phyloP scores from a whole-genome alignment of 371 early-diverging fungal genomes.

The Lichtheimia ornata region DNA sequence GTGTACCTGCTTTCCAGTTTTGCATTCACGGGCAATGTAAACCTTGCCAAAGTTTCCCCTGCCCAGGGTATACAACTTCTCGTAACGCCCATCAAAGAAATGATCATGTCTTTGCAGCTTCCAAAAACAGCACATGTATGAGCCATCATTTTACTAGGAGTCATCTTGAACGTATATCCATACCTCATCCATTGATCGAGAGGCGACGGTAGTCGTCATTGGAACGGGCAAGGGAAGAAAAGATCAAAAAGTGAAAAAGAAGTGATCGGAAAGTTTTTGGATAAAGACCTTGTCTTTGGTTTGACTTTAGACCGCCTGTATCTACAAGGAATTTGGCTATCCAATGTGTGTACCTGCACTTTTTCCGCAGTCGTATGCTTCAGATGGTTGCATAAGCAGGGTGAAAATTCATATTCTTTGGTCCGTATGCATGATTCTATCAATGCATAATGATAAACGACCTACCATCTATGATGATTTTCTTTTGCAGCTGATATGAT shows the following conservation, averaged over 20 bases:
- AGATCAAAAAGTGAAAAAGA: conserved; percentile 3
- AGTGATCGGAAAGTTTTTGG: conserved; percentile 4
- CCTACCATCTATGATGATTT: no score
- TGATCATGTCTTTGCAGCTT: not conserved
- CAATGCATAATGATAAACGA: no score
- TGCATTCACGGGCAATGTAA: conserved; percentile 65
- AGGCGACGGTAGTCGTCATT: conserved; percentile 1
- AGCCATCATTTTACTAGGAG: not conserved
- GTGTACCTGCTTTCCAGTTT: conserved; percentile 63
- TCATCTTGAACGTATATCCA: not conserved
- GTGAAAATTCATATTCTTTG: no score
- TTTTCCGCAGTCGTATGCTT: no score
- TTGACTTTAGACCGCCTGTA: conserved; percentile 10
- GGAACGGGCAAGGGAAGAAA: conserved; percentile 1
- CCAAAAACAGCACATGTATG: not conserved
- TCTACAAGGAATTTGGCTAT: no score
- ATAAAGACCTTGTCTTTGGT: not conserved
- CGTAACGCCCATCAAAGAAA: conserved; percentile 26
- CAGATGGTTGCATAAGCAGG: no score
- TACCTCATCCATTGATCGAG: no score
- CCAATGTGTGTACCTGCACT: no score
- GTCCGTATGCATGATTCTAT: no score
- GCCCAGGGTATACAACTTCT: conserved; percentile 62
- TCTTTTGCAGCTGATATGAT: no score
- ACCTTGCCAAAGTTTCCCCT: conserved; percentile 89